phyloP scores from a whole-genome alignment of 176 grass and related monocot species.

The Dendrocalamus sinicus region DNA sequence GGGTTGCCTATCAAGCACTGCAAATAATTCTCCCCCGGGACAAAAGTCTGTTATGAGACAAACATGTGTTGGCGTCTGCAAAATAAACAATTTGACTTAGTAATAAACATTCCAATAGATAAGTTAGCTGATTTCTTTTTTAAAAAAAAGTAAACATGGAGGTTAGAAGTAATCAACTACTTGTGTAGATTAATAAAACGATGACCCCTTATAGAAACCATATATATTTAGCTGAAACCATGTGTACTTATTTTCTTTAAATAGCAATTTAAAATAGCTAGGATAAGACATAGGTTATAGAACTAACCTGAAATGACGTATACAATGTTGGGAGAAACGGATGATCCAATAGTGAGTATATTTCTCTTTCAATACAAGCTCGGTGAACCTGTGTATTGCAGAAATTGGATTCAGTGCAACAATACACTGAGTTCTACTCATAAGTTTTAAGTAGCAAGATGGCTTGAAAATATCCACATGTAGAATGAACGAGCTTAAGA shows the following conservation, averaged over 20 bases:
- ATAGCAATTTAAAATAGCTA: constrained; percentile 32
- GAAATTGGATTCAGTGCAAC: constrained; percentile 14
- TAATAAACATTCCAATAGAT: constrained; percentile 28
- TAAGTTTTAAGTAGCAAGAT: not conserved
- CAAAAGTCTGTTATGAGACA: constrained; percentile 99
- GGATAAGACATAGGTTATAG: constrained; percentile 27
- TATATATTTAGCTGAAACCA: not conserved
- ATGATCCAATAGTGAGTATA: constrained; percentile 96
- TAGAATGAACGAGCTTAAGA: not conserved
- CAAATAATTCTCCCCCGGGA: constrained; percentile 95
- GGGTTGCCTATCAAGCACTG: constrained; percentile 82
- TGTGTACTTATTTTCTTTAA: constrained; percentile 27
- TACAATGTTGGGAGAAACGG: constrained; percentile 97
- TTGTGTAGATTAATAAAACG: not conserved
- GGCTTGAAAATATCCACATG: not conserved
- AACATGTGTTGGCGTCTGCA: constrained; percentile 94
- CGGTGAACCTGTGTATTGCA: constrained; percentile 80
- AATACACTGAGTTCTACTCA: constrained; percentile 12
- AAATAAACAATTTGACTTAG: constrained; percentile 46
- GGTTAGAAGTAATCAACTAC: not conserved
- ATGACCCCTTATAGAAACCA: constrained; percentile 14
- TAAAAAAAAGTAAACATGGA: constrained; percentile 11
- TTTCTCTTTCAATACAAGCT: constrained; percentile 92
- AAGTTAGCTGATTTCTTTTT: not conserved
- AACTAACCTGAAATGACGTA: constrained; percentile 89